phyloP scores from a whole-genome alignment of 2,329 filamentous ascomycete genomes.

The Aspergillus brasiliensis region DNA sequence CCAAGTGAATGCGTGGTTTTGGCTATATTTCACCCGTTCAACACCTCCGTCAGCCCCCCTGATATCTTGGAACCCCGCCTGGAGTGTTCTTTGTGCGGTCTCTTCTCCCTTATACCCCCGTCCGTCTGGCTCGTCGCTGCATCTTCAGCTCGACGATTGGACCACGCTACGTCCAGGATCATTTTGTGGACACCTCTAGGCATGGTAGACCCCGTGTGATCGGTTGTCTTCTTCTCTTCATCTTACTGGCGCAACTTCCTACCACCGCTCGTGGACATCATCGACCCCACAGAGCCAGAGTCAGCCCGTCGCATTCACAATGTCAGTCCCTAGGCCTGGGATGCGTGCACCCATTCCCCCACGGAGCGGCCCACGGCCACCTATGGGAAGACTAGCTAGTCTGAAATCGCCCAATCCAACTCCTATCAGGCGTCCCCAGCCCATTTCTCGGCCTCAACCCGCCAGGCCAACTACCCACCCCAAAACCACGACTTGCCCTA shows the following conservation, averaged over 20 bases:
- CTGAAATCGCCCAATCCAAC: constrained; percentile 40
- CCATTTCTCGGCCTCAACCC: constrained; percentile 32
- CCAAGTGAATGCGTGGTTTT: not conserved
- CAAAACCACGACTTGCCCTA: constrained; percentile 47
- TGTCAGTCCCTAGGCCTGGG: constrained; percentile 37
- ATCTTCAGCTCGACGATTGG: not conserved
- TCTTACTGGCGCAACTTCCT: not conserved
- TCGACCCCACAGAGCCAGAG: not conserved
- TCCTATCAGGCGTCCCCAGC: constrained; percentile 42
- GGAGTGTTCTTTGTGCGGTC: not conserved
- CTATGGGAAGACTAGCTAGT: constrained; percentile 44
- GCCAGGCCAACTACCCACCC: constrained; percentile 38
- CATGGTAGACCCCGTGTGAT: not conserved
- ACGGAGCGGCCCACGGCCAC: constrained; percentile 26
- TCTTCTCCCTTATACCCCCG: not conserved
- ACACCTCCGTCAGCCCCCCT: not conserved
- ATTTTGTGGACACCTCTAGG: not conserved
- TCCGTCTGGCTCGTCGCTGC: not conserved
- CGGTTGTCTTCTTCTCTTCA: too few relatives aligned
- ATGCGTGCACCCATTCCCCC: constrained; percentile 36
- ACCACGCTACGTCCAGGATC: not conserved
- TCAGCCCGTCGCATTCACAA: constrained; percentile 17
- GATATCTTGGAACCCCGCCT: not conserved
- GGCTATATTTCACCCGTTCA: not conserved
- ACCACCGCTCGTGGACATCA: not conserved